phyloP scores from a whole-genome alignment of 495 filamentous ascomycete genomes.

The Tricharina praecox region DNA sequence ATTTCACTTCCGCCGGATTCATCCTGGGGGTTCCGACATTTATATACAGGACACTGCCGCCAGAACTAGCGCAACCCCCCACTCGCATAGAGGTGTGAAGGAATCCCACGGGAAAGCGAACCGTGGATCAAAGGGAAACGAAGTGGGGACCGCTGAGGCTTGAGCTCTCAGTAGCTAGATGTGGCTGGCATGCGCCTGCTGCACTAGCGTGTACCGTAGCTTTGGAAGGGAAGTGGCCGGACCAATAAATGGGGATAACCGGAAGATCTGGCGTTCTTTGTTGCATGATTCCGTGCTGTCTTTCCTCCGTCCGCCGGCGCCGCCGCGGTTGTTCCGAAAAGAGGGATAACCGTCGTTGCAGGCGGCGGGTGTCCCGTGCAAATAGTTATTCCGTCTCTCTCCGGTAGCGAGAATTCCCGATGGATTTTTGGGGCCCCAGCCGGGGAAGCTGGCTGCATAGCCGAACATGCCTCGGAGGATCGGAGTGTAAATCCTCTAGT shows the following conservation, averaged over 20 bases:
- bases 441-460: background rate
- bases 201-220: no score
- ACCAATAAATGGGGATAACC: no score
- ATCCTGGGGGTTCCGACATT: no score
- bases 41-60: conserved; percentile 50
- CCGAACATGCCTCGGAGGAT: background rate
- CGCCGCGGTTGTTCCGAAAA: no score
- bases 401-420: background rate
- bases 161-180: no score
- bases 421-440: background rate
- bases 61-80: conserved; percentile 72
- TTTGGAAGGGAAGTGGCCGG: no score
- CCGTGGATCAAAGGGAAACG: conserved; percentile 66
- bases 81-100: conserved; percentile 64
- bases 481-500: background rate
- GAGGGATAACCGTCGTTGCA: no score
- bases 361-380: no score
- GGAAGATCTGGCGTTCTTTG: no score
- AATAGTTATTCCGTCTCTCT: background rate
- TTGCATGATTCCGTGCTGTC: no score
- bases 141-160: conserved; percentile 46
- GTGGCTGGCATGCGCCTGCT: no score
- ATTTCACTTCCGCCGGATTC: background rate
- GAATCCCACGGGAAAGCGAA: conserved; percentile 51
- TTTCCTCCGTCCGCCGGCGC: no score